Conservation (phyloP, 2,329 filamentous ascomycete species). For the Scortechinia acanthostroma region DNA sequence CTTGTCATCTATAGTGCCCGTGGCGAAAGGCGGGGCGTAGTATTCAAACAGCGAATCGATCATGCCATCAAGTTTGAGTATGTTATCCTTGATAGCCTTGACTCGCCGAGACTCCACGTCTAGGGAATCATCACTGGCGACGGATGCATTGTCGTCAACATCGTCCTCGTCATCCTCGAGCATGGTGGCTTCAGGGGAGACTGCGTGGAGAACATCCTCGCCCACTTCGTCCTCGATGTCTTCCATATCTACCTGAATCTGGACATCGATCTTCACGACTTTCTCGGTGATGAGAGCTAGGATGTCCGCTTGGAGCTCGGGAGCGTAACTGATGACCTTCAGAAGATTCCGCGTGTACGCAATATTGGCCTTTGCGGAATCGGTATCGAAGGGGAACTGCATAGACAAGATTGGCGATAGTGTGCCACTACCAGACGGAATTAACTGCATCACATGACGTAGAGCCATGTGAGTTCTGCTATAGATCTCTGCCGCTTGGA, state of each 20-base stretch:
- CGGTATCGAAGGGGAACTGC: conserved; percentile 72
- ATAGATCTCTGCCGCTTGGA: conserved; percentile 60
- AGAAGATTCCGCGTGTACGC: conserved; percentile 84
- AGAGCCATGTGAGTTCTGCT: conserved; percentile 71
- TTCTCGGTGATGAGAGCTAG: conserved; percentile 77
- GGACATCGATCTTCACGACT: conserved; percentile 87
- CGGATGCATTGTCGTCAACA: conserved; percentile 48
- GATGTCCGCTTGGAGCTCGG: conserved; percentile 72
- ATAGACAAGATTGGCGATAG: conserved; percentile 59
- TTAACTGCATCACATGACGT: conserved; percentile 69
- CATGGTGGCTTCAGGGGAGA: conserved; percentile 22
- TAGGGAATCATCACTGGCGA: conserved; percentile 63
- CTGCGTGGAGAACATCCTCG: conserved; percentile 58
- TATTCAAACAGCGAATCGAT: conserved; percentile 81
- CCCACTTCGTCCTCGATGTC: conserved; percentile 85
- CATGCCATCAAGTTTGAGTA: conserved; percentile 85
- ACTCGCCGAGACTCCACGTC: conserved; percentile 57
- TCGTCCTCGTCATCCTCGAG: conserved; percentile 42
- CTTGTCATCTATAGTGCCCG: conserved; percentile 61
- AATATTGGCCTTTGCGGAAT: conserved; percentile 72
- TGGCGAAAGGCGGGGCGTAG: conserved; percentile 67
- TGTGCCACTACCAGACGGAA: conserved; percentile 70
- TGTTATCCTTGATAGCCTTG: conserved; percentile 69
- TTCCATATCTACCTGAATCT: conserved; percentile 88
- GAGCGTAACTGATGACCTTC: conserved; percentile 68